phyloP scores from a whole-genome alignment of 2,329 filamentous ascomycete genomes.

The Alternaria novae-zelandiae region DNA sequence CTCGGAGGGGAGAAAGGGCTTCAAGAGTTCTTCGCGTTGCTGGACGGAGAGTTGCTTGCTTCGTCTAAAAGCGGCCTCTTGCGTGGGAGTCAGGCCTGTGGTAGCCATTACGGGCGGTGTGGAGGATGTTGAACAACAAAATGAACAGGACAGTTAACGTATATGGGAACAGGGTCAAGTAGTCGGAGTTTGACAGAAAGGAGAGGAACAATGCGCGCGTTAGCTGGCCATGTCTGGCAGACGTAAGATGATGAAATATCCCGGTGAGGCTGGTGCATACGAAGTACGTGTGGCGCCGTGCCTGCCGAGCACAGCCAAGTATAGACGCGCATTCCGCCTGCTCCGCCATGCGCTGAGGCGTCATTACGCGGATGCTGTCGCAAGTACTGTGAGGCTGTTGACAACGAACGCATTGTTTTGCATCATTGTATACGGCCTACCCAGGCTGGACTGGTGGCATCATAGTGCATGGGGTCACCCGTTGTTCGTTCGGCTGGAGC shows the following conservation, averaged over 20 bases:
- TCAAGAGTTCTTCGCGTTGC: conserved; percentile 60
- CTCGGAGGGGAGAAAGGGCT: conserved; percentile 59
- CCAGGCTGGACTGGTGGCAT: conserved; percentile 1
- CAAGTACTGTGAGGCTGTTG: conserved; percentile 21
- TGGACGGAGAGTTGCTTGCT: conserved; percentile 49
- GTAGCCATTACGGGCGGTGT: conserved; percentile 37
- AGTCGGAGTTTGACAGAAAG: not conserved
- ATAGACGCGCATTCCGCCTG: conserved; percentile 24
- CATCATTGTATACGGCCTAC: not conserved
- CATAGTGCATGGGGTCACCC: conserved; percentile 24
- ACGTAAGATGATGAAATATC: conserved; percentile 28
- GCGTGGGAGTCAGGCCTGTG: conserved; percentile 39
- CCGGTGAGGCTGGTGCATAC: conserved; percentile 38
- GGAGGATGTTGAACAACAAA: conserved; percentile 8
- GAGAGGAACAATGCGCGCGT: conserved; percentile 11
- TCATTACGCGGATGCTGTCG: conserved; percentile 41
- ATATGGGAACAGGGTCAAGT: not conserved
- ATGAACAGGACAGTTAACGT: not conserved
- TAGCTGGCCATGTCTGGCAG: conserved; percentile 14
- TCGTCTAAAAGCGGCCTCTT: conserved; percentile 44
- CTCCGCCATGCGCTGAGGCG: conserved; percentile 41
- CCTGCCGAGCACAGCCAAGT: conserved; percentile 32
- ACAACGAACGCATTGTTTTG: not conserved
- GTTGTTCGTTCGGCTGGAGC: conserved; percentile 14
- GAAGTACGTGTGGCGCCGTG: conserved; percentile 35